These are phyloP conservation scores for Phytophthora macrochlamydospora DNA, from an alignment of 352 stramenopile species.

Conservation along the genomic window DNA sequence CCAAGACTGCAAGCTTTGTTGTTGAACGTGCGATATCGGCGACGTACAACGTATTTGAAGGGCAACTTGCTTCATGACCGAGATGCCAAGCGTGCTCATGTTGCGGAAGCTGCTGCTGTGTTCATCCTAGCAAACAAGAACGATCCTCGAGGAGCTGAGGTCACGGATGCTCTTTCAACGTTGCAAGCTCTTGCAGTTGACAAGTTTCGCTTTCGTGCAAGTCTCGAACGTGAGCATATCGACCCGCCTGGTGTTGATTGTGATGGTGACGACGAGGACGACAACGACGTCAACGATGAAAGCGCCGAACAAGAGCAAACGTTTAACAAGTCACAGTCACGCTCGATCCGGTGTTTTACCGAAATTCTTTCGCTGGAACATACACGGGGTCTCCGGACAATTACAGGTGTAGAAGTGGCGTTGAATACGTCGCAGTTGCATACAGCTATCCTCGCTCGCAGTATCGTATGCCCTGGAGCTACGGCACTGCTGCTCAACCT, in stretches of 20 bases:
- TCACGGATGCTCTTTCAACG: constrained; percentile 54
- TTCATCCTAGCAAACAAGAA: constrained; percentile 66
- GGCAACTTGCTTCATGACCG: constrained; percentile 57
- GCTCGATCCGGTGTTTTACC: constrained; percentile 48
- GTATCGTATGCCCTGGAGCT: constrained; percentile 52
- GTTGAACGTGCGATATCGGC: constrained; percentile 48
- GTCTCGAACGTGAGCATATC: constrained; percentile 16
- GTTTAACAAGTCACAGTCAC: background rate
- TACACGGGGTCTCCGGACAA: constrained; percentile 47
- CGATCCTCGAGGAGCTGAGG: constrained; percentile 31
- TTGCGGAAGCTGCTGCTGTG: constrained; percentile 51
- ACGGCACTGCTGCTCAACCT: constrained; percentile 66
- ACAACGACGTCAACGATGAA: background rate
- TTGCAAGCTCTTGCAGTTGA: constrained; percentile 60
- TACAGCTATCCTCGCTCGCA: constrained; percentile 56
- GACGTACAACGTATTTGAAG: constrained; percentile 60
- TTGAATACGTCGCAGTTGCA: constrained; percentile 54
- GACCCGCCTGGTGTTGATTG: background rate
- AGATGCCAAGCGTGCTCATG: constrained; percentile 50
- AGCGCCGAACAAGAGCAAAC: background rate
- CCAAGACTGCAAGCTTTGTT: constrained; percentile 45
- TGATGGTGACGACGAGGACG: background rate
- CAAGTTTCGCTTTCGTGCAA: constrained; percentile 52
- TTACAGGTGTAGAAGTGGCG: constrained; percentile 58
- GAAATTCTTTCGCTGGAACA: constrained; percentile 55